A percentile compares a stretch with the other conserved stretches of the same genome.
phyloP scores from a whole-genome alignment of 331 rosid species.

The Quercus tomentella region DNA sequence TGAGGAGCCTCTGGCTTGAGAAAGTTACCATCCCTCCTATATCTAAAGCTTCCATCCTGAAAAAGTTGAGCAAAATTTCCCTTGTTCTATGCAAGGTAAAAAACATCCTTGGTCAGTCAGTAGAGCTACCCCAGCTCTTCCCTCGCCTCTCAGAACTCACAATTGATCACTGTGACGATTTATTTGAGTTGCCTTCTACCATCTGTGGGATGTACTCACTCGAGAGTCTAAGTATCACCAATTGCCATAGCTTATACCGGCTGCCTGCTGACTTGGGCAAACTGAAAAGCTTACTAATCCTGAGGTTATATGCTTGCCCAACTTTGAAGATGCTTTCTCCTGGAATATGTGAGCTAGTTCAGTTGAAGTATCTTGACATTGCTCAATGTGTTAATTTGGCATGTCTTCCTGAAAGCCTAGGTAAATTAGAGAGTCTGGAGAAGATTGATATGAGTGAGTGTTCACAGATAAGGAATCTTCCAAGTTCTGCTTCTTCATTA shows the following conservation, averaged over 20 bases:
- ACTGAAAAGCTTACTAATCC: constrained; percentile 44
- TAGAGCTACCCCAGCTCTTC: constrained; percentile 37
- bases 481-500: constrained; percentile 46
- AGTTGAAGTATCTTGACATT: constrained; percentile 62
- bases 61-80: constrained; percentile 48
- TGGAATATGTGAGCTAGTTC: constrained; percentile 42
- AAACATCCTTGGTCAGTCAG: constrained; percentile 36
- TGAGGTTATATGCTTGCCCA: constrained; percentile 81
- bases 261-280: constrained; percentile 57
- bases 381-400: constrained; percentile 67
- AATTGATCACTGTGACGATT: constrained; percentile 79
- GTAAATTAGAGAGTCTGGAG: constrained; percentile 50
- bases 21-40: constrained; percentile 57
- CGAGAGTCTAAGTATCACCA: constrained; percentile 62
- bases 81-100: constrained; percentile 67
- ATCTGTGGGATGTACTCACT: constrained; percentile 54
- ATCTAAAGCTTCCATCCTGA: constrained; percentile 23
- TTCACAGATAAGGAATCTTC: constrained; percentile 41
- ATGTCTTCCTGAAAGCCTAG: constrained; percentile 52
- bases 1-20: constrained; percentile 91
- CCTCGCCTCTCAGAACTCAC: constrained; percentile 69
- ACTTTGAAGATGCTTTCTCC: constrained; percentile 48
- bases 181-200: constrained; percentile 57
- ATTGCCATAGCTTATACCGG: constrained; percentile 60
- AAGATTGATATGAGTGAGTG: constrained; percentile 98